Evolutionary conservation across 1,284 basidiomycete genomes (phyloP), one percentile per base, ranked within the genome.

Genomic region (Tylopilus orsonianus): DNA sequence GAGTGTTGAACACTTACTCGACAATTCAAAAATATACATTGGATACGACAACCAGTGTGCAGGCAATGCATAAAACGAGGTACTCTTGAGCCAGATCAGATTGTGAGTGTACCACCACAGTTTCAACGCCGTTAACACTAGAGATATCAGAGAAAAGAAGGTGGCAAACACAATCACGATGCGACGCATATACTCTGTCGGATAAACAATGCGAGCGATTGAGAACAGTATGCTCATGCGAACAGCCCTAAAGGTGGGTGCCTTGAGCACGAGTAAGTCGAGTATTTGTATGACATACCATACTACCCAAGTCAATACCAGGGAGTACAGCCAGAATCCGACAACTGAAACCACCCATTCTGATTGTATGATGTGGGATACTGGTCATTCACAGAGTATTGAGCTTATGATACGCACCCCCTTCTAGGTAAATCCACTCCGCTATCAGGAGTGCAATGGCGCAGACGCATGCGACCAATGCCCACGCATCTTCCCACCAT

Each of bases 181-280:
- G 16, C 39, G 52, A 16, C 46, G 57, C 35, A 45, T 45, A 22
- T 27, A 23, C 24, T 41, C 41, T 13, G 53, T 41, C 9, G 37
- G 40, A 35, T 50, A 48, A 19, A 48, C 41, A 10, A 63, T 46
- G 20, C 62, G 61, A 34, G 50, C 39, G 22, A 66, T 39, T 16
- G 62, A 62, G 27, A 61, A 49, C 23, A 61, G 29, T 23, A 63
- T 56, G 32, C 60, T 60, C 53, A 54, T 40, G 18, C 62, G 62
- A 30, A 60, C 50, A 27, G 50, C 45, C 63, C 59, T 65, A 40
- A 12, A 27, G 18, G 18, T 8, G 42, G 12, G 16, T 24, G 10
- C 26, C 9, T 56, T 2, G 64, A 26, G 7, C 5, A 36, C 22
- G 10, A 26, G 35, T 5, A 13, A 30, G 12, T 5, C 8, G 22